Evolutionary conservation across 2,329 filamentous ascomycete genomes (phyloP), one percentile per base, ranked within the genome.

Genomic region (Ceratocystis albifundus): DNA sequence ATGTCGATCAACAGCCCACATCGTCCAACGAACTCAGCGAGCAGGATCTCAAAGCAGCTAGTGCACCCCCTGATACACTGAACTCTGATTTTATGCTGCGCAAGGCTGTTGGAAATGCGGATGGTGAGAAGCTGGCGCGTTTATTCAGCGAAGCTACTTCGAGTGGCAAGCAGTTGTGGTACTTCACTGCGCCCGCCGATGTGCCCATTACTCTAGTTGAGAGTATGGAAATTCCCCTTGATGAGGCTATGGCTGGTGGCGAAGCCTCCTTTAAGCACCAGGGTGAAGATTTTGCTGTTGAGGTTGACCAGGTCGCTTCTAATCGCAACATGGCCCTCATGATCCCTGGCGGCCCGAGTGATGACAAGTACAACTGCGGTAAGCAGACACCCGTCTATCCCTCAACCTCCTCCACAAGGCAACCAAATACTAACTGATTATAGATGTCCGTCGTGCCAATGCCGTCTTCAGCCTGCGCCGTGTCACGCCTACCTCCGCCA

Each of bases 81-180:
- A 76, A 76, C 12, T 82, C 80, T 4, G 79, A 82, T 66, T 84
- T 84, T 69, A 76, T 78, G 67, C 74, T 84, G 63, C 80, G 81
- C 66, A 81, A 81, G 69, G 78, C 75, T 12, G 71, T 75, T 30
- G 72, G 74, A 57, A 72, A 73, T n/a, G 69, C 73, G 67, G 74
- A 73, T 25, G 73, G 77, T 72, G 74, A 80, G 70, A 76, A 82
- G 71, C 75, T 83, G 68, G 74, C 80, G 7, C 76, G 81, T 25
- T 75, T 87, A 65, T 84, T 88, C 71, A 80, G 77, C 71, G 78
- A 82, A 67, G 80, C 80, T 65, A 82, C 83, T 70, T 73, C 87
- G 6, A 77, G 84, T 66, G 86, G 86, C 69, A 90, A 90, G 77
- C 85, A 91, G 73, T 79, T 91, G 68, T 92, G 88, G 88, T 89